These are phyloP conservation scores for Blastocystis sp. DNA, from an alignment of 352 stramenopile species.

Conservation along the genomic window DNA sequence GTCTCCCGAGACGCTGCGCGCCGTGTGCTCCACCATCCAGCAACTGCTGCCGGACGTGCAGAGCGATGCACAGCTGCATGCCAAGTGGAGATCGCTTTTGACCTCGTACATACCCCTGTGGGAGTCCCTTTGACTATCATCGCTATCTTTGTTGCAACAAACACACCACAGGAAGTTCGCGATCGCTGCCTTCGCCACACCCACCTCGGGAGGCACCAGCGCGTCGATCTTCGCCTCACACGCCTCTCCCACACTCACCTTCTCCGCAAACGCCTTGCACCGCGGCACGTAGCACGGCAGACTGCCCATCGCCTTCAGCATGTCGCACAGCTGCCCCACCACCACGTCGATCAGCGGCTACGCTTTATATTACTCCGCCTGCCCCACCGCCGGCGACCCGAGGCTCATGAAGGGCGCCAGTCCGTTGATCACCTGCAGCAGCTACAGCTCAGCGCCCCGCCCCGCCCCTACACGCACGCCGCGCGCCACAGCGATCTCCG, in stretches of 20 bases:
- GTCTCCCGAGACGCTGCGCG: too few species aligned
- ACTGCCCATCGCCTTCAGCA: not conserved
- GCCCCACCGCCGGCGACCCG: slow-evolving; percentile 21
- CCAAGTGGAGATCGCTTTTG: too few species aligned
- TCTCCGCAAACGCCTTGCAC: slow-evolving; percentile 30
- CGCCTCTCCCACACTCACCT: not conserved
- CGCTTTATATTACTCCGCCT: not conserved
- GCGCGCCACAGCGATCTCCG: slow-evolving; percentile 18
- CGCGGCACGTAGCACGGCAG: slow-evolving; percentile 1
- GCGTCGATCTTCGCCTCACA: slow-evolving; percentile 17
- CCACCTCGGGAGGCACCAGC: slow-evolving; percentile 31
- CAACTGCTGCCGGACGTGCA: too few species aligned
- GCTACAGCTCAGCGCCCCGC: not conserved
- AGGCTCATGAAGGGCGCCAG: slow-evolving; percentile 53
- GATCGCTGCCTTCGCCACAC: slow-evolving; percentile 8
- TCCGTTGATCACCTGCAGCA: slow-evolving; percentile 54
- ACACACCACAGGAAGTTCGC: slow-evolving; percentile 1
- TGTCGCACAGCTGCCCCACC: slow-evolving; percentile 9
- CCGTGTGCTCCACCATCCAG: too few species aligned
- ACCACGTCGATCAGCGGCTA: slow-evolving; percentile 49
- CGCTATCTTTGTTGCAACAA: not conserved
- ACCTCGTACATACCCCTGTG: too few species aligned
- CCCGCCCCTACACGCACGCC: not conserved
- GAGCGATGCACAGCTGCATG: too few species aligned
- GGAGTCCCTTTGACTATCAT: too few species aligned